phyloP scores from a whole-genome alignment of 352 stramenopile genomes.

The Blastocystis sp. region DNA sequence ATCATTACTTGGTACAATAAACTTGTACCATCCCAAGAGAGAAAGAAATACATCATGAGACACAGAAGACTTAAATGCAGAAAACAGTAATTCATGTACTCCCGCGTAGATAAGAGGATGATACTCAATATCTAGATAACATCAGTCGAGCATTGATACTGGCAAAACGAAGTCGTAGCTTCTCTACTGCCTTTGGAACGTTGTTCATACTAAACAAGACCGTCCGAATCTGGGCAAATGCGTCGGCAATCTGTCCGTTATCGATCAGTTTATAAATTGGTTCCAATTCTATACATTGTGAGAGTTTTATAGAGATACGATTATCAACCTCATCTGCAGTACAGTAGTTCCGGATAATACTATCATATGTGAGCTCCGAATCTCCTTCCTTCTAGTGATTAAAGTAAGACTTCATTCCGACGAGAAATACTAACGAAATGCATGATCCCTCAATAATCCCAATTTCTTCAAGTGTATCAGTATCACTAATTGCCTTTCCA shows the following conservation, averaged over 20 bases:
- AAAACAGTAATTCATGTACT: slow-evolving; percentile 29
- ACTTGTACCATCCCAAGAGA: slow-evolving; percentile 16
- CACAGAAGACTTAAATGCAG: not conserved
- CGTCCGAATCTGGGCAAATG: not conserved
- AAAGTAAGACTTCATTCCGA: not conserved
- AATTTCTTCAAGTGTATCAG: not conserved
- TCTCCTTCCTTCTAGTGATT: slow-evolving; percentile 1
- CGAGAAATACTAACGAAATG: not conserved
- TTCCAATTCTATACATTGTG: not conserved
- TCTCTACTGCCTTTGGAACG: not conserved
- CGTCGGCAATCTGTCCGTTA: not conserved
- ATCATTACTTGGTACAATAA: not conserved
- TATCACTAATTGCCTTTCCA: not conserved
- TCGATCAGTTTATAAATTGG: slow-evolving; percentile 8
- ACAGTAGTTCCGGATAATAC: not conserved
- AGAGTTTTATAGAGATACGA: not conserved
- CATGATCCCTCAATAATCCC: slow-evolving; percentile 36
- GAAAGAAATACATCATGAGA: not conserved
- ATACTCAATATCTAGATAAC: slow-evolving; percentile 9
- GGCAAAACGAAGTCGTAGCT: slow-evolving; percentile 43
- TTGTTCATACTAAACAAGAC: not conserved
- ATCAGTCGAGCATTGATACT: not conserved
- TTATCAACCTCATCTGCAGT: not conserved
- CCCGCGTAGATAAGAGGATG: slow-evolving; percentile 2
- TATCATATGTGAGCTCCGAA: not conserved